phyloP scores from a whole-genome alignment of 306 rosid species.

The Amphicarpaea edgeworthii region DNA sequence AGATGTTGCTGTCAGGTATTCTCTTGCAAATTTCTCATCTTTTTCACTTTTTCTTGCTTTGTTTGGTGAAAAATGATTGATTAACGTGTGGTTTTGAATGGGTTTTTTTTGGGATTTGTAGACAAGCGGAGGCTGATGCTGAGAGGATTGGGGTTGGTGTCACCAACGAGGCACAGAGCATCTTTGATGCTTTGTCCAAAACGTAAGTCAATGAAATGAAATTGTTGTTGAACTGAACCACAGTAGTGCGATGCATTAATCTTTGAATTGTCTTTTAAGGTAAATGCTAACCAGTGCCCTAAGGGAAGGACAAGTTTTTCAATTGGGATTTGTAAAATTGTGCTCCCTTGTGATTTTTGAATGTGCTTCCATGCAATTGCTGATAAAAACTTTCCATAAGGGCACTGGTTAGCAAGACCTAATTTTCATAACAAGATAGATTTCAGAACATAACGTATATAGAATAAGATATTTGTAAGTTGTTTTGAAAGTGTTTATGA shows the following conservation, averaged over 20 bases:
- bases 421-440: neutral
- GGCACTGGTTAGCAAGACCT: too few species aligned
- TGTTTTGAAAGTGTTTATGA: neutral
- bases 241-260: neutral
- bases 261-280: neutral
- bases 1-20: constrained; percentile 80
- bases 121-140: constrained; percentile 88
- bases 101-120: constrained; percentile 26
- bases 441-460: neutral
- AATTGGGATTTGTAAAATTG: too few species aligned
- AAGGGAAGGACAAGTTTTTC: too few species aligned
- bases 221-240: constrained; percentile 5
- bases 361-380: too few species aligned
- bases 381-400: too few species aligned
- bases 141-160: constrained; percentile 98
- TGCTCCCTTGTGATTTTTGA: too few species aligned
- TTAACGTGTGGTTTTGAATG: neutral
- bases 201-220: constrained; percentile 66
- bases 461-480: neutral
- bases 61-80: neutral
- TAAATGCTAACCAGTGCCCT: too few species aligned
- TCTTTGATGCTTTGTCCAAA: constrained; percentile 90
- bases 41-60: neutral
- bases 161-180: constrained; percentile 84
- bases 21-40: too few species aligned